Conservation (phyloP, 345 rosid species). For the Linum tenue region DNA sequence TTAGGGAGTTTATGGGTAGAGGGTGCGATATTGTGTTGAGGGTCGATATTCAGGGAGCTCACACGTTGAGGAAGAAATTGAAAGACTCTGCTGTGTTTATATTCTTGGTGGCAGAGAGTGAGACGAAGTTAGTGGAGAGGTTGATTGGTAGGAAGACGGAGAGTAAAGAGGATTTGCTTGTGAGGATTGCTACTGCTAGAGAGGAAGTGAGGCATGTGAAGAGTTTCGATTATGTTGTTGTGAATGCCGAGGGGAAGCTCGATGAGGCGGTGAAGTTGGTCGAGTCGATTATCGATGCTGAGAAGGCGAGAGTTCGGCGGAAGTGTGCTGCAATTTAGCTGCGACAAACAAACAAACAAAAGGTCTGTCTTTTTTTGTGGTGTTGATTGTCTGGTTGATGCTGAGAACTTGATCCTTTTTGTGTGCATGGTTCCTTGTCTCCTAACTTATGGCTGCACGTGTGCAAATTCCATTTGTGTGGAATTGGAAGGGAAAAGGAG, state of each 20-base stretch:
- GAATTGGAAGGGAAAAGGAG: background rate
- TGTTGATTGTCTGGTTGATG: background rate
- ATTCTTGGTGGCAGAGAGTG: slow-evolving; percentile 76
- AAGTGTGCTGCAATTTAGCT: slow-evolving; percentile 45
- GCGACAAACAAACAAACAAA: background rate
- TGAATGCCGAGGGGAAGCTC: slow-evolving; percentile 73
- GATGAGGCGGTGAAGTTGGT: slow-evolving; percentile 57
- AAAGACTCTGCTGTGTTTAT: slow-evolving; percentile 73
- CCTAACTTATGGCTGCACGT: background rate
- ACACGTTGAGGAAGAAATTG: slow-evolving; percentile 55
- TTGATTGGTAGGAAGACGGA: slow-evolving; percentile 78
- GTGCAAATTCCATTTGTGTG: background rate
- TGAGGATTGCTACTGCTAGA: slow-evolving; percentile 70
- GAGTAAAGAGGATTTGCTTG: slow-evolving; percentile 62
- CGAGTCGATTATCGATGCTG: slow-evolving; percentile 77
- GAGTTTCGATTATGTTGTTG: slow-evolving; percentile 71
- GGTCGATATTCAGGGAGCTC: slow-evolving; percentile 88
- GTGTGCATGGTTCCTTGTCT: slow-evolving; percentile 6
- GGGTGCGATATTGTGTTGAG: slow-evolving; percentile 71
- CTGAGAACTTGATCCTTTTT: background rate
- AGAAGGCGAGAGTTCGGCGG: slow-evolving; percentile 79
- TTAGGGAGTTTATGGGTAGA: slow-evolving; percentile 61
- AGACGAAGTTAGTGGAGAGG: slow-evolving; percentile 71
- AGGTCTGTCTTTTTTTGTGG: background rate
- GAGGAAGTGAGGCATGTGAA: slow-evolving; percentile 66